phyloP scores from a whole-genome alignment of 495 filamentous ascomycete genomes.

The Talaromyces stipitatus region DNA sequence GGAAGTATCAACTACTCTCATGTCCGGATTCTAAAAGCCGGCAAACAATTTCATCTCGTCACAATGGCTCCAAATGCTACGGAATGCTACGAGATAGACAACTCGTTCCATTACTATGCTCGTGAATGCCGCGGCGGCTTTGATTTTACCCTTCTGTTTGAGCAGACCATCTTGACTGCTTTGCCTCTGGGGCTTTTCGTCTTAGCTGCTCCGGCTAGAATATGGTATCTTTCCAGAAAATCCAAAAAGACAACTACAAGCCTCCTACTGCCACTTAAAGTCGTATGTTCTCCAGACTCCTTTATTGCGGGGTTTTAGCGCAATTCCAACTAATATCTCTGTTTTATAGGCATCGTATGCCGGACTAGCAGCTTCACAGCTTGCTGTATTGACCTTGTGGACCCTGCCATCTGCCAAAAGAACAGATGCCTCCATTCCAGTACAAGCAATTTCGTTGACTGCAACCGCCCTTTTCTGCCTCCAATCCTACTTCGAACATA shows the following conservation, averaged over 20 bases:
- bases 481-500: slow-evolving; percentile 52
- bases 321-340: slow-evolving; percentile 6
- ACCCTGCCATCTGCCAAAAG: neutral
- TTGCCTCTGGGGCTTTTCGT: slow-evolving; percentile 8
- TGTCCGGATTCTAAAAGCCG: neutral
- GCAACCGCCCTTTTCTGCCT: slow-evolving; percentile 30
- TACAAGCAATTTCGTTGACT: slow-evolving; percentile 35
- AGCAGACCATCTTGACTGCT: slow-evolving; percentile 26
- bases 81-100: slow-evolving; percentile 30
- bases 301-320: neutral
- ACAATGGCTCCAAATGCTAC: slow-evolving; percentile 12
- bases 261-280: slow-evolving; percentile 30
- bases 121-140: slow-evolving; percentile 41
- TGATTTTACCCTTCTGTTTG: slow-evolving; percentile 56
- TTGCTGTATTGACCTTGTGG: slow-evolving; percentile 6
- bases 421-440: slow-evolving; percentile 38
- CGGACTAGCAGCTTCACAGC: slow-evolving; percentile 4
- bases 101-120: slow-evolving; percentile 35
- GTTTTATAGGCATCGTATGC: slow-evolving; percentile 3
- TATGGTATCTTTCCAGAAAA: slow-evolving; percentile 35
- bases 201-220: slow-evolving; percentile 31
- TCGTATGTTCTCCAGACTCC: slow-evolving; percentile 25
- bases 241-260: slow-evolving; percentile 37
- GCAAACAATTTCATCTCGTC: neutral
- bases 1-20: neutral